These are phyloP conservation scores for Talinum fruticosum DNA, from an alignment of 148 eudicot species.

Conservation along the genomic window DNA sequence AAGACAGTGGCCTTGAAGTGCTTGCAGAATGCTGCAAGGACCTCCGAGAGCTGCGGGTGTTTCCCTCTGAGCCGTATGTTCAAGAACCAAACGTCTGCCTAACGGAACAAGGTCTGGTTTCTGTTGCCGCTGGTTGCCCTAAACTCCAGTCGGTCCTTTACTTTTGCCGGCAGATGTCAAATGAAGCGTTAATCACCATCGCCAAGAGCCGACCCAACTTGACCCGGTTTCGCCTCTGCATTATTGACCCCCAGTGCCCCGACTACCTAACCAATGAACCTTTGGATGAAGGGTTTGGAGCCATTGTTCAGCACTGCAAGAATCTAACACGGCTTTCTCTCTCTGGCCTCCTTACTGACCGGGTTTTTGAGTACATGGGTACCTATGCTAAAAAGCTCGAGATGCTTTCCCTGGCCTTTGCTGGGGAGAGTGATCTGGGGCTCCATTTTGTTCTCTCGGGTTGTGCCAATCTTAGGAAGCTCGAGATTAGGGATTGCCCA, in stretches of 20 bases:
- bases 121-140: constrained; percentile 82
- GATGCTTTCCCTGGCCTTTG: constrained; percentile 89
- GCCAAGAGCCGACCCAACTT: constrained; percentile 73
- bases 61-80: constrained; percentile 82
- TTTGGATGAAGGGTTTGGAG: constrained; percentile 80
- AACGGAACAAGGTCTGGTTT: constrained; percentile 83
- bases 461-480: constrained; percentile 68
- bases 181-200: constrained; percentile 62
- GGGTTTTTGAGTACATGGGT: constrained; percentile 73
- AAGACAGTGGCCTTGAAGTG: constrained; percentile 78
- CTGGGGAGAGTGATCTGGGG: constrained; percentile 79
- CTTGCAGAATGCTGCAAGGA: constrained; percentile 78
- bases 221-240: constrained; percentile 72
- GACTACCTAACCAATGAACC: constrained; percentile 79
- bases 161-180: constrained; percentile 91
- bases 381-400: constrained; percentile 74
- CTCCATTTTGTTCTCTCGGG: constrained; percentile 72
- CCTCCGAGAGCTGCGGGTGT: constrained; percentile 71
- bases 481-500: constrained; percentile 91
- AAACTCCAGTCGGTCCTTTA: constrained; percentile 78
- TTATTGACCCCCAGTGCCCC: constrained; percentile 69
- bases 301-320: constrained; percentile 79
- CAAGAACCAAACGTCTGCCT: constrained; percentile 67
- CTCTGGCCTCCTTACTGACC: constrained; percentile 84
- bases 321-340: constrained; percentile 67